Conservation (phyloP, 345 rosid genomes). For the Euphorbia lathyris region DNA sequence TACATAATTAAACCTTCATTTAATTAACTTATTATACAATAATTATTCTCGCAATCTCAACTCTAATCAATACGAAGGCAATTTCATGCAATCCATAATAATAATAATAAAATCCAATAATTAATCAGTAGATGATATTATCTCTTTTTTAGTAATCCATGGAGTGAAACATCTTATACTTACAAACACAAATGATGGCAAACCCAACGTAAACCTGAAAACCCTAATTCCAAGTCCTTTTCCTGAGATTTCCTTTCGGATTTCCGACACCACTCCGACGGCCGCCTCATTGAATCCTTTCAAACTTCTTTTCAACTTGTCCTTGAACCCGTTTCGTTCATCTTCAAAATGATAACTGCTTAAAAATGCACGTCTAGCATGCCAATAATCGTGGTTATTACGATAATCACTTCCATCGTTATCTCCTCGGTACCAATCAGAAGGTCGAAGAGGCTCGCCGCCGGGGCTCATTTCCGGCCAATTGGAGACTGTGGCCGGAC, state of each 20-base stretch:
- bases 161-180: slow-evolving; percentile 40
- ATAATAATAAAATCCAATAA: too few relatives aligned
- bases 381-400: slow-evolving; percentile 35
- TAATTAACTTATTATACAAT: neutral
- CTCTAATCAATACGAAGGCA: neutral
- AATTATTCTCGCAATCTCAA: neutral
- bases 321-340: slow-evolving; percentile 9
- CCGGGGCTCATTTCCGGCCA: slow-evolving; percentile 6
- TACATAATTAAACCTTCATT: neutral
- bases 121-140: neutral
- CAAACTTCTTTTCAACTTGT: slow-evolving; percentile 30
- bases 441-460: neutral
- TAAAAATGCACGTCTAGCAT: slow-evolving; percentile 46
- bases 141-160: slow-evolving; percentile 24
- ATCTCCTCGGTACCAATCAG: slow-evolving; percentile 22
- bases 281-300: slow-evolving; percentile 28
- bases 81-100: neutral
- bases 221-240: slow-evolving; percentile 31
- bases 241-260: slow-evolving; percentile 18
- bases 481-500: slow-evolving; percentile 8
- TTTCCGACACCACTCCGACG: slow-evolving; percentile 5
- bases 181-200: slow-evolving; percentile 21
- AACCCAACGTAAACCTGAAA: slow-evolving; percentile 26
- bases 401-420: slow-evolving; percentile 23
- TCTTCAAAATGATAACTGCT: slow-evolving; percentile 42